Evolutionary conservation across 202 grass and related monocot species (phyloP), one percentile per base, ranked within the genome.

Genomic region (Thinopyrum obtusiflorum): DNA sequence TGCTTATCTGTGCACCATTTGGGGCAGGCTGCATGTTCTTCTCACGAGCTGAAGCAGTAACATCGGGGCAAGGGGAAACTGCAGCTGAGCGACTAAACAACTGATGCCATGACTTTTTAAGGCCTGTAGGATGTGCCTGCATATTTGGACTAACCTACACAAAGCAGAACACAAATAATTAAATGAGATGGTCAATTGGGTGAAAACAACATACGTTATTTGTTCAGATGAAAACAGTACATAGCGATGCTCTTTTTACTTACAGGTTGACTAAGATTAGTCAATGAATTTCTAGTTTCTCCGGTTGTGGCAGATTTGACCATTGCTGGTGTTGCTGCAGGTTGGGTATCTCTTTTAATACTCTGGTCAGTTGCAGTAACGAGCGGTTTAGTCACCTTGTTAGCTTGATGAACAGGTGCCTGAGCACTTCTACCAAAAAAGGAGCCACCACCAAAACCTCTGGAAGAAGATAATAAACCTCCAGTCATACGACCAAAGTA

Each of bases 21-120:
- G 78, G 83, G 78, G 86, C 84, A 80, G 79, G 62, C 66, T 85
- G 88, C 46, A 40, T 73, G 51, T 82, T 91, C 84, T 77, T 89
- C 86, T 85, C 88, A 89, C 6, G 40, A 21, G 29, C 80, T 68
- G 84, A 83, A 77, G 82, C 13, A 79, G 66, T 69, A 42, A 76
- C 71, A 84, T 88, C 87, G 37, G 95, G 92, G 67, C 73, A 89
- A 76, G 92, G 90, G 83, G 92, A 93, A 35, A 94, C 90, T 57
- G 90, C 86, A 64, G 88, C 85, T 60, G 89, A 93, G 76, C 96
- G 79, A 82, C 89, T 89, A 84, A 98, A 98, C 68, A 98, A 79
- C 61, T 98, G 95, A 80, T 98, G 95, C 95, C 95, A 98, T 65
- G 96, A 93, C 80, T 94, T 98, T 82, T 92, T 94, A 44, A 92